A percentile compares a stretch with the other conserved stretches of the same genome.
Evolutionary conservation across 2,329 filamentous ascomycete species (phyloP).

Genomic region (Coleophoma eucalyptorum): DNA sequence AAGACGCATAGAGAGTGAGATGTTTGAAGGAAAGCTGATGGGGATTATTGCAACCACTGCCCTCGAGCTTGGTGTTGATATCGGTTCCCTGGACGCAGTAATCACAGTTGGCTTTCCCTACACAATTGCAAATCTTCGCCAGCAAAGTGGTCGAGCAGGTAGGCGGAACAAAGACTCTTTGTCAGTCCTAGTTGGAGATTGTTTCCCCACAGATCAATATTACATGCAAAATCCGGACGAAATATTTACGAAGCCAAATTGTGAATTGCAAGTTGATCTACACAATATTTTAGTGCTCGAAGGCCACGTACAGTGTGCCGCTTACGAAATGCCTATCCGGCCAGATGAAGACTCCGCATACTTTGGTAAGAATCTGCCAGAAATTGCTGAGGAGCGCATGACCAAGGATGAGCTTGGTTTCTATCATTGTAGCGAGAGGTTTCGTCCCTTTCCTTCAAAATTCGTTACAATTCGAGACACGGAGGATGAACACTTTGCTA

Average conservation of each 20-base stretch:
- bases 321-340: conserved; percentile 90
- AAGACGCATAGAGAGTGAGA: conserved; percentile 83
- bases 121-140: conserved; percentile 88
- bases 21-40: conserved; percentile 93
- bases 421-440: conserved; percentile 86
- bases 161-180: conserved; percentile 90
- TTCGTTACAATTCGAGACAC: conserved; percentile 87
- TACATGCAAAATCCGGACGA: conserved; percentile 97
- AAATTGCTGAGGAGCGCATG: conserved; percentile 72
- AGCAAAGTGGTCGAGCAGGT: conserved; percentile 91
- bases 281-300: conserved; percentile 87
- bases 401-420: conserved; percentile 73
- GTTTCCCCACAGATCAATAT: conserved; percentile 87
- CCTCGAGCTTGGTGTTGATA: conserved; percentile 90
- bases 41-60: conserved; percentile 94
- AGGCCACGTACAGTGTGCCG: conserved; percentile 93
- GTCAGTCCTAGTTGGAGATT: conserved; percentile 84
- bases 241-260: conserved; percentile 88
- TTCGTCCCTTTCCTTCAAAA: conserved; percentile 78
- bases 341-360: conserved; percentile 71
- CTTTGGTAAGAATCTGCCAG: conserved; percentile 70
- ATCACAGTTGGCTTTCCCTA: conserved; percentile 94
- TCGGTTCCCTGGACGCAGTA: conserved; percentile 89
- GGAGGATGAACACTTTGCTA: conserved; percentile 87
- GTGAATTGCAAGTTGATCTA: conserved; percentile 86